These are phyloP conservation scores for Geosmithia morbida DNA, from an alignment of 2,329 filamentous ascomycete species.

Conservation along the genomic window DNA sequence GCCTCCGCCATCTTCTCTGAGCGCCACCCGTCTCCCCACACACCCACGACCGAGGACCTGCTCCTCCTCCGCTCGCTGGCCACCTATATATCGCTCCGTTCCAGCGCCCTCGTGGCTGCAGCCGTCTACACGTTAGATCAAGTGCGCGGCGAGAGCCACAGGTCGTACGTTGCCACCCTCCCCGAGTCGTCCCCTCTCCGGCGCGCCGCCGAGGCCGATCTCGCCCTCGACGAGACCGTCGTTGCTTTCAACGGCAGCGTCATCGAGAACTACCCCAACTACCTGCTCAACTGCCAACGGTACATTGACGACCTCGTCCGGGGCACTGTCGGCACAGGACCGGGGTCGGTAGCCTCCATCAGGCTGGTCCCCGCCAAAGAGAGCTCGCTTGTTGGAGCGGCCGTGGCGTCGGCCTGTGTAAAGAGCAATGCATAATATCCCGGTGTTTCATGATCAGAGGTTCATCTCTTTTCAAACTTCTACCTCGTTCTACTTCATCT, in stretches of 20 bases:
- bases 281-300: slow-evolving; percentile 44
- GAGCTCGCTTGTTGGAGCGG: slow-evolving; percentile 62
- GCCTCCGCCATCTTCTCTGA: slow-evolving; percentile 33
- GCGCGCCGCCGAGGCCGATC: slow-evolving; percentile 35
- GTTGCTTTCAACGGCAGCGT: slow-evolving; percentile 73
- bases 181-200: slow-evolving; percentile 17
- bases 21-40: slow-evolving; percentile 29
- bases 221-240: slow-evolving; percentile 30
- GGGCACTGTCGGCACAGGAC: slow-evolving; percentile 15
- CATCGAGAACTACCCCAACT: slow-evolving; percentile 63
- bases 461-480: too few relatives aligned
- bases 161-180: slow-evolving; percentile 16
- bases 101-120: slow-evolving; percentile 43
- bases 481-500: not conserved
- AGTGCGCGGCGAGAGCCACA: slow-evolving; percentile 32
- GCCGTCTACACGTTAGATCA: slow-evolving; percentile 46
- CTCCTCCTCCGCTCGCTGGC: slow-evolving; percentile 36
- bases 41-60: slow-evolving; percentile 31
- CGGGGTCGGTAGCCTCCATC: slow-evolving; percentile 19
- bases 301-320: slow-evolving; percentile 46
- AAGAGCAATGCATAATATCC: slow-evolving; percentile 5
- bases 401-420: slow-evolving; percentile 47
- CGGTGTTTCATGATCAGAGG: not conserved
- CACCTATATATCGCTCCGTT: slow-evolving; percentile 39
- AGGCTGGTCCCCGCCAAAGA: slow-evolving; percentile 56